Evolutionary conservation across 2,329 filamentous ascomycete species (phyloP), one percentile per base, ranked within the genome.

Genomic region (Aspergillus sp.): DNA sequence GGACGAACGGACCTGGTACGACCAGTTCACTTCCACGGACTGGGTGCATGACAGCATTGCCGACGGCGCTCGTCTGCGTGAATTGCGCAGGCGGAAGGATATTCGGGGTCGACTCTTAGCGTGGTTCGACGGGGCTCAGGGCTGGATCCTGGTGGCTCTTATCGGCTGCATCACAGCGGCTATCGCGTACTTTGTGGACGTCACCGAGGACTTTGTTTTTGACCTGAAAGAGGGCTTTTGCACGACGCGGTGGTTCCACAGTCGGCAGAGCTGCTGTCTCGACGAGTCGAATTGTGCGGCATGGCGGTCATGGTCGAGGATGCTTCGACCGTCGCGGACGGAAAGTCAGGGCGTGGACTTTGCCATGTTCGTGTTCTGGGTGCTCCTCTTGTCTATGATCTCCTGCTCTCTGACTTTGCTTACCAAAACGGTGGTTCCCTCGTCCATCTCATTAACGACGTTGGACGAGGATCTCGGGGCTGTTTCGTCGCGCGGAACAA

Each of bases 1-100:
- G 54, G 91, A 97, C 71, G 92, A 98, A 67, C 88, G 95, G 61
- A 90, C 96, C 10, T 98, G 95, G 95, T 98, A 98, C 77, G 95
- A 99, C 80, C 95, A 99, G 77, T 96, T 96, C 71, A 96, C 92
- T 6, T 96, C 91, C 6, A 97, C 92, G 57, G 94, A 99, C 75
- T 99, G 95, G 95, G 93, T 99, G 0, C 94, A 96, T 73, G 95
- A 99, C 76, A 93, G 90, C 74, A 97, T 99, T 67, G 91, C 92
- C 69, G 95, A 98, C 77, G 92, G 93, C 10, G 91, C 92, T 69
- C 90, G 95, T 26, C 87, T 96, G 53, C 95, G 96, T 74, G 88
- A 88, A 55, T 82, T 99, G 45, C 87, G 92, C 53, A 88, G 85
- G 68, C 84, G 92, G 52, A 96, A 90, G 73, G 95, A 94, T 77